These are phyloP conservation scores for Paspalum vaginatum DNA, from an alignment of 176 grass and related monocot genomes.

Conservation along the genomic window DNA sequence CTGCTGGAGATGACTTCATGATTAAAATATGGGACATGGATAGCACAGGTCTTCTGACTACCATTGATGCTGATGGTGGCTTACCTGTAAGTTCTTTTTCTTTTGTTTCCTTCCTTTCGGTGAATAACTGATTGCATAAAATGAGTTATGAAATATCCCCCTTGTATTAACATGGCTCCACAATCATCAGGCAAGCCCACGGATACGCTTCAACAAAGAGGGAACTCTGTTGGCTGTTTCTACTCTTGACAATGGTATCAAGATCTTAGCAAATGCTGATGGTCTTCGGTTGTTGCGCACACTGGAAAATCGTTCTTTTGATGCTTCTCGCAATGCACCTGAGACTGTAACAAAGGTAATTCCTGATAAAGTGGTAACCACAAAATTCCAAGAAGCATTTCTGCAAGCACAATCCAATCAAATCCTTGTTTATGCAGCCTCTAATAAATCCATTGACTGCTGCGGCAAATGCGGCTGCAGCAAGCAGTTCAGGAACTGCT, in stretches of 20 bases:
- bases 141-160: constrained; percentile 6
- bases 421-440: constrained; percentile 64
- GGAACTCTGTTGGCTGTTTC: constrained; percentile 90
- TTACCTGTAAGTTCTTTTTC: constrained; percentile 58
- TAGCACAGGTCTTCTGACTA: constrained; percentile 81
- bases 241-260: constrained; percentile 89
- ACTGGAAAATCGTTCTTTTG: constrained; percentile 92
- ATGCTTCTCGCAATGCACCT: constrained; percentile 75
- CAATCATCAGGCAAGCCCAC: constrained; percentile 72
- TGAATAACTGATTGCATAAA: constrained; percentile 22
- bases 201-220: constrained; percentile 97
- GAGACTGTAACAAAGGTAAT: constrained; percentile 85
- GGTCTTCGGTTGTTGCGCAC: constrained; percentile 78
- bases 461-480: constrained; percentile 52
- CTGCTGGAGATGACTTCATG: constrained; percentile 93
- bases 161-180: constrained; percentile 31
- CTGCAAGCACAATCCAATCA: constrained; percentile 9
- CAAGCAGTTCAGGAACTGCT: constrained; percentile 76
- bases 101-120: constrained; percentile 12
- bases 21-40: constrained; percentile 99
- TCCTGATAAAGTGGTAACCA: constrained; percentile 25
- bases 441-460: constrained; percentile 81
- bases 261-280: constrained; percentile 94
- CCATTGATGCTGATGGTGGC: constrained; percentile 92
- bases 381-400: constrained; percentile 21